phyloP scores from a whole-genome alignment of 2,329 filamentous ascomycete species.

The Pseudogymnoascus sp. region DNA sequence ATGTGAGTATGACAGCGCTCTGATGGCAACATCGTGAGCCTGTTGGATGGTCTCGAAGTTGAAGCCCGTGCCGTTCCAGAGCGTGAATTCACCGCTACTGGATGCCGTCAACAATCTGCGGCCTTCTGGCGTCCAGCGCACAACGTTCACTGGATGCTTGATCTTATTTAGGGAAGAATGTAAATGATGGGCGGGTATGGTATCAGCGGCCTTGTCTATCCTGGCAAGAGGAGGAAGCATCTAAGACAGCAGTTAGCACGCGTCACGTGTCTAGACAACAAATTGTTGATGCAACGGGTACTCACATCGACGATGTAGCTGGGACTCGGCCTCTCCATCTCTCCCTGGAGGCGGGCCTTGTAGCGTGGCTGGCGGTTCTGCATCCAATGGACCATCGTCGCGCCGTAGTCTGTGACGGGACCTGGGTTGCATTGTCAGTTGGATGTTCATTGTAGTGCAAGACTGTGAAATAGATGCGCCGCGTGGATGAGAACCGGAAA shows the following conservation, averaged over 20 bases:
- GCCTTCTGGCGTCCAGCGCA: slow-evolving; percentile 95
- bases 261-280: background rate
- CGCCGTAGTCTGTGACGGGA: slow-evolving; percentile 86
- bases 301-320: slow-evolving; percentile 86
- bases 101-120: slow-evolving; percentile 85
- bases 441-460: background rate
- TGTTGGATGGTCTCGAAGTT: slow-evolving; percentile 99
- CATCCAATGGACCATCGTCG: slow-evolving; percentile 87
- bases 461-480: background rate
- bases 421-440: slow-evolving; percentile 41
- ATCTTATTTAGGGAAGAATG: slow-evolving; percentile 99
- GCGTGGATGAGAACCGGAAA: background rate
- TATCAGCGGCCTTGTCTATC: slow-evolving; percentile 66
- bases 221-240: slow-evolving; percentile 80
- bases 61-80: slow-evolving; percentile 98
- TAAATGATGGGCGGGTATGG: slow-evolving; percentile 87
- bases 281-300: slow-evolving; percentile 15
- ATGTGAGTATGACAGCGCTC: slow-evolving; percentile 80
- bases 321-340: slow-evolving; percentile 73
- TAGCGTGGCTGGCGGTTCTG: slow-evolving; percentile 70
- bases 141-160: slow-evolving; percentile 93
- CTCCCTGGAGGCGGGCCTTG: slow-evolving; percentile 60
- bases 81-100: slow-evolving; percentile 92
- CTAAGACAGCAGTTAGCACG: slow-evolving; percentile 33
- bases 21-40: slow-evolving; percentile 82